Percentiles rank a stretch among this genome's conserved stretches.
phyloP scores from a whole-genome alignment of 1,284 basidiomycete genomes.

The Pholiota adiposa region DNA sequence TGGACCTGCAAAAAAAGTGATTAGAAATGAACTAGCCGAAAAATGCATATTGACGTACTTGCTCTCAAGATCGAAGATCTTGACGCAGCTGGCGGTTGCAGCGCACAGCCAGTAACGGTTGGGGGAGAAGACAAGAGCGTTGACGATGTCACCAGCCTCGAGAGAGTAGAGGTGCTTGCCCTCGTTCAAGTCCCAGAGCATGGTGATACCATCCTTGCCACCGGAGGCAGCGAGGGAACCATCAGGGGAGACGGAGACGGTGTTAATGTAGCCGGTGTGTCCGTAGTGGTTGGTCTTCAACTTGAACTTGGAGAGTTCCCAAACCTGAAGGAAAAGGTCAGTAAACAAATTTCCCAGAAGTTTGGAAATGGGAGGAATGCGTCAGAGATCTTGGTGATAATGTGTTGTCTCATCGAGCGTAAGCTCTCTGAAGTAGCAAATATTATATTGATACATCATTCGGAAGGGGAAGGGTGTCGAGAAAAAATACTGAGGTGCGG shows the following conservation, averaged over 20 bases:
- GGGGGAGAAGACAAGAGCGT: constrained; percentile 99
- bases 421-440: constrained; percentile 51
- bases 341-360: constrained; percentile 42
- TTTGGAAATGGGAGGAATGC: constrained; percentile 38
- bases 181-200: constrained; percentile 99
- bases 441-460: constrained; percentile 33
- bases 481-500: constrained; percentile 5
- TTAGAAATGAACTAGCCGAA: neutral
- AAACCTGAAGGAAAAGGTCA: constrained; percentile 68
- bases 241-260: constrained; percentile 98
- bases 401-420: constrained; percentile 50
- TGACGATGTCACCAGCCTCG: constrained; percentile 98
- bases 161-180: constrained; percentile 99
- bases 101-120: constrained; percentile 99
- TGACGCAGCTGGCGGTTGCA: constrained; percentile 96
- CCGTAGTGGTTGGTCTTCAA: constrained; percentile 99
- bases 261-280: constrained; percentile 99
- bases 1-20: constrained; percentile 66
- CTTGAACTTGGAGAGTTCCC: constrained; percentile 99
- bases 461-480: constrained; percentile 8
- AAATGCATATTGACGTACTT: constrained; percentile 68
- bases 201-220: constrained; percentile 99
- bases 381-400: constrained; percentile 65
- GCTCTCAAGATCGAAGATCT: constrained; percentile 99
- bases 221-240: constrained; percentile 99